Percentiles rank a stretch among this genome's conserved stretches.
phyloP scores from a whole-genome alignment of 2,329 filamentous ascomycete genomes.

The Leptodontidium sp. region DNA sequence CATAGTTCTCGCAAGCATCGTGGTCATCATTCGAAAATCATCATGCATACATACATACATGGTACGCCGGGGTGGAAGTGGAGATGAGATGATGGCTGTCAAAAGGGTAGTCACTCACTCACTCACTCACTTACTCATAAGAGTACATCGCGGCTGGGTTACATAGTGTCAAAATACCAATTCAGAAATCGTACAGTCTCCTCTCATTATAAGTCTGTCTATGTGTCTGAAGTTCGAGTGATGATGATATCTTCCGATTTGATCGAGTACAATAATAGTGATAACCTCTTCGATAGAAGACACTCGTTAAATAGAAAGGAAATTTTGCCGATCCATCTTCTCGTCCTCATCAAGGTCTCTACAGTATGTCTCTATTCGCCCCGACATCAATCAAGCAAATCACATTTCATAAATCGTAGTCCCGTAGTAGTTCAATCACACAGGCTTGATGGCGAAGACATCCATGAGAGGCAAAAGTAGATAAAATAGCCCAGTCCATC shows the following conservation, averaged over 20 bases:
- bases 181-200: conserved; percentile 3
- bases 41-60: background rate
- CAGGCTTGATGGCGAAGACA: background rate
- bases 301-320: too few relatives aligned
- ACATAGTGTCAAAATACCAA: conserved; percentile 24
- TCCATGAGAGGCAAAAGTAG: background rate
- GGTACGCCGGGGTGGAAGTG: conserved; percentile 1
- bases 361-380: too few relatives aligned
- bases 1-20: conserved; percentile 12
- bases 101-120: background rate
- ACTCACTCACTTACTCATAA: background rate
- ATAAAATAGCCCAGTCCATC: background rate
- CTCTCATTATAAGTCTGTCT: background rate
- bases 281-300: too few relatives aligned
- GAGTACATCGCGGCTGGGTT: conserved; percentile 4
- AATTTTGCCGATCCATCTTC: too few relatives aligned
- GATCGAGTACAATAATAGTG: too few relatives aligned
- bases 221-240: too few relatives aligned
- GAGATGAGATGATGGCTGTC: background rate
- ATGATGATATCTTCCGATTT: too few relatives aligned
- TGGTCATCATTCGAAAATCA: conserved; percentile 11
- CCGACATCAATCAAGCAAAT: too few relatives aligned
- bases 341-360: too few relatives aligned
- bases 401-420: background rate
- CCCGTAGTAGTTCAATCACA: background rate